Percentiles rank a stretch among this genome's conserved stretches.
Evolutionary conservation across 441 rosid species (phyloP).

Genomic region (Pelargonium myrrhifolium): DNA sequence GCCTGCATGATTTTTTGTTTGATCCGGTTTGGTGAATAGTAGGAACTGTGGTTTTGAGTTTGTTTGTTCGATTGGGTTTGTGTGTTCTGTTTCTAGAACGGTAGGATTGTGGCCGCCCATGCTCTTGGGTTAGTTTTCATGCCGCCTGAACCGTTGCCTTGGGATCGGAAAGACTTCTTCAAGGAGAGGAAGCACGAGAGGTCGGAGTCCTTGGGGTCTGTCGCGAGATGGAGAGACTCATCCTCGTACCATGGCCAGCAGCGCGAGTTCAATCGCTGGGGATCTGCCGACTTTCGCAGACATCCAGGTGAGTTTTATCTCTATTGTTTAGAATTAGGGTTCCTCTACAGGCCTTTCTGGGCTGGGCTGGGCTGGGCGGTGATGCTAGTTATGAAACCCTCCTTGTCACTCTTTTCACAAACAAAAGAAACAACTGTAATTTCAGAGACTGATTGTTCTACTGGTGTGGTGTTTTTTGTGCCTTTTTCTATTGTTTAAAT

Average conservation of each 20-base stretch:
- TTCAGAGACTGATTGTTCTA: not conserved
- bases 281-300: slow-evolving; percentile 66
- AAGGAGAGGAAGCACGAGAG: slow-evolving; percentile 89
- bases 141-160: slow-evolving; percentile 92
- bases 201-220: slow-evolving; percentile 47
- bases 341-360: not conserved
- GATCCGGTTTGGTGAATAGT: not conserved
- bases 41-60: not conserved
- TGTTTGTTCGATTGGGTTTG: slow-evolving; percentile 11
- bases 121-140: slow-evolving; percentile 46
- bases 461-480: not conserved
- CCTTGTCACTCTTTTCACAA: not conserved
- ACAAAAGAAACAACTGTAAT: not conserved
- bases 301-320: slow-evolving; percentile 49
- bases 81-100: not conserved
- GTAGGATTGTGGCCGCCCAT: slow-evolving; percentile 32
- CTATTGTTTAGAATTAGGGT: not conserved
- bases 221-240: slow-evolving; percentile 74
- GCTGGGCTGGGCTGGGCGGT: not conserved
- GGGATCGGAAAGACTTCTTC: slow-evolving; percentile 83
- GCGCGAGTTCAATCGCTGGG: slow-evolving; percentile 60
- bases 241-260: slow-evolving; percentile 45
- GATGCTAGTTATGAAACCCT: not conserved
- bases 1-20: not conserved
- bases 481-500: not conserved